Conservation (phyloP, 139 green algal genomes). For the Chara braunii region DNA sequence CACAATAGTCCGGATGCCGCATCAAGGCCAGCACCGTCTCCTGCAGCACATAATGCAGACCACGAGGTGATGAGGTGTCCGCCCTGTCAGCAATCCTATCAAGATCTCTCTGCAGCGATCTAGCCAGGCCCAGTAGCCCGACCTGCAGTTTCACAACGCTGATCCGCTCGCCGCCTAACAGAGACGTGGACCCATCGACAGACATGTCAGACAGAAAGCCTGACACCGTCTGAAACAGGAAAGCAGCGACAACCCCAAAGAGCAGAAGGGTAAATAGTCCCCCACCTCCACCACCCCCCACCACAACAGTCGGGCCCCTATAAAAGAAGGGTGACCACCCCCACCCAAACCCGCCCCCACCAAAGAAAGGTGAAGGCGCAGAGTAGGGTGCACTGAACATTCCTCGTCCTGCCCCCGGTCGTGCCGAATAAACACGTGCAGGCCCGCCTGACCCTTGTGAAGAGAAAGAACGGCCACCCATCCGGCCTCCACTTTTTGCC, state of each 20-base stretch:
- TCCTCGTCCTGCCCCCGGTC: not conserved
- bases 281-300: not conserved
- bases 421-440: not conserved
- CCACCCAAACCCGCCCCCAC: conserved; percentile 6
- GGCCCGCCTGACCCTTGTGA: not conserved
- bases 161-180: not conserved
- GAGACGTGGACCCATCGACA: conserved; percentile 1
- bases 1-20: conserved; percentile 79
- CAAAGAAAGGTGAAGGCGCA: conserved; percentile 24
- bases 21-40: conserved; percentile 81
- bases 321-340: not conserved
- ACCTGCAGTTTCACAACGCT: conserved; percentile 47
- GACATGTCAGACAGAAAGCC: not conserved
- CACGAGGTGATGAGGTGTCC: conserved; percentile 70
- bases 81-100: conserved; percentile 69
- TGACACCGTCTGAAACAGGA: conserved; percentile 7
- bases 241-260: conserved; percentile 7
- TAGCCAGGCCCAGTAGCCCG: conserved; percentile 77
- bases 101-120: conserved; percentile 74
- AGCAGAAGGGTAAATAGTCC: conserved; percentile 18
- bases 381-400: conserved; percentile 15
- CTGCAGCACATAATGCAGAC: conserved; percentile 49
- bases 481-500: conserved; percentile 17
- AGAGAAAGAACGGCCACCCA: conserved; percentile 26
- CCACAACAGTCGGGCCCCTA: conserved; percentile 22